These are phyloP conservation scores for Lipomyces chichibuensis DNA, from an alignment of 805 yeast species.

Conservation along the genomic window DNA sequence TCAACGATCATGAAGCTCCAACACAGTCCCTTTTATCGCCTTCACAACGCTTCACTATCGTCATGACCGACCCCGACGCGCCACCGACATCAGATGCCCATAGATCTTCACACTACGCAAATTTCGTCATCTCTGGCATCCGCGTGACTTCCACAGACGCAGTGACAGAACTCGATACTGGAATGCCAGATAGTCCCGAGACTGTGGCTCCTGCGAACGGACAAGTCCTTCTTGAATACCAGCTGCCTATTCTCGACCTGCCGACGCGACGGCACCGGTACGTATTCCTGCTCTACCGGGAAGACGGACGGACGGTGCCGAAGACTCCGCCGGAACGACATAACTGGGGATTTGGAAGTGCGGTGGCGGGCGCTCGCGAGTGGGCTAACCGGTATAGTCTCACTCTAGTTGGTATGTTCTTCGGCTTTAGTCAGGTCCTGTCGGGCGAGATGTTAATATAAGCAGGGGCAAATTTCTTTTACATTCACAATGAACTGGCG, in stretches of 20 bases:
- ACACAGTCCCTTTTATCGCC: not conserved
- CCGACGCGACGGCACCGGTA: conserved; percentile 10
- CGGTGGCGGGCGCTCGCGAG: conserved; percentile 20
- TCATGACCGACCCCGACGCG: conserved; percentile 21
- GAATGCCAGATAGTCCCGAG: conserved; percentile 2
- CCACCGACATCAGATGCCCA: not conserved
- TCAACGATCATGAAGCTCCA: conserved; percentile 22
- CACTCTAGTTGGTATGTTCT: conserved; percentile 15
- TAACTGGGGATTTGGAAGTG: conserved; percentile 14
- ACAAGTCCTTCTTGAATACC: conserved; percentile 7
- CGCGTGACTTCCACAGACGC: conserved; percentile 1
- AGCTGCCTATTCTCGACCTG: not conserved
- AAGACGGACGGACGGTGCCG: conserved; percentile 17
- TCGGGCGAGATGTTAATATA: not conserved
- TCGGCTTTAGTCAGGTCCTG: not conserved
- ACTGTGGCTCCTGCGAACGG: conserved; percentile 10
- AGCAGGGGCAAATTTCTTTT: conserved; percentile 24
- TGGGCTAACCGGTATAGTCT: conserved; percentile 24
- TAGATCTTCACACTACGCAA: conserved; percentile 17
- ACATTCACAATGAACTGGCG: conserved; percentile 7
- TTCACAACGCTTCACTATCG: conserved; percentile 19
- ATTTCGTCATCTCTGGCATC: conserved; percentile 20
- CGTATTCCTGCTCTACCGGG: conserved; percentile 21
- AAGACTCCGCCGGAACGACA: conserved; percentile 14
- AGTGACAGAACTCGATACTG: conserved; percentile 9